Percentiles rank a stretch among this genome's conserved stretches.
Conservation (phyloP, 2,329 filamentous ascomycete genomes). For the Cladophialophora psammophila region DNA sequence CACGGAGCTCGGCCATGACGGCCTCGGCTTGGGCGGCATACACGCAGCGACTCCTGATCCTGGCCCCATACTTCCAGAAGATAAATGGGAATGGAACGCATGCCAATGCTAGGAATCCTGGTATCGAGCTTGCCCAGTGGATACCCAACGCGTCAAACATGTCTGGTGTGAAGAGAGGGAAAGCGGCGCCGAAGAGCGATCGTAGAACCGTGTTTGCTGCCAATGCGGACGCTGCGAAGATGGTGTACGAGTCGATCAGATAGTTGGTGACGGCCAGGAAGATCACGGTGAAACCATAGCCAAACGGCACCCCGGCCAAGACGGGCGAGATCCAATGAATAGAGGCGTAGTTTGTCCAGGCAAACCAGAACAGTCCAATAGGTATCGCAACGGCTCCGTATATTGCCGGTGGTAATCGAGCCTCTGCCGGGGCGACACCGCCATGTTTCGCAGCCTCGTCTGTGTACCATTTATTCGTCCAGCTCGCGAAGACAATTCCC, state of each 20-base stretch:
- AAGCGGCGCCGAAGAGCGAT: slow-evolving; percentile 77
- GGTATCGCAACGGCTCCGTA: slow-evolving; percentile 69
- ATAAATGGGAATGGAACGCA: slow-evolving; percentile 78
- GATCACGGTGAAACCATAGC: slow-evolving; percentile 61
- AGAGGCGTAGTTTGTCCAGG: slow-evolving; percentile 67
- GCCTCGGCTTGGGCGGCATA: slow-evolving; percentile 39
- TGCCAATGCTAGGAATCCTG: slow-evolving; percentile 74
- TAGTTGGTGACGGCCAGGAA: slow-evolving; percentile 50
- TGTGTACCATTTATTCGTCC: slow-evolving; percentile 64
- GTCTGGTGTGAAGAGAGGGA: slow-evolving; percentile 74
- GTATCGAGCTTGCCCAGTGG: slow-evolving; percentile 77
- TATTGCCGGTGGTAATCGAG: slow-evolving; percentile 68
- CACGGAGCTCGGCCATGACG: slow-evolving; percentile 37
- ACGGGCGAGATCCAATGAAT: slow-evolving; percentile 65
- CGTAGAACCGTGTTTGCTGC: slow-evolving; percentile 82
- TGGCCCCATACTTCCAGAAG: slow-evolving; percentile 75
- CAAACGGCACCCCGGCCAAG: slow-evolving; percentile 60
- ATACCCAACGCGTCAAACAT: slow-evolving; percentile 66
- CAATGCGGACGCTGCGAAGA: slow-evolving; percentile 77
- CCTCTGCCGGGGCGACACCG: slow-evolving; percentile 70
- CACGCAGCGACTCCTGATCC: slow-evolving; percentile 29
- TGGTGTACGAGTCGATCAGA: slow-evolving; percentile 68
- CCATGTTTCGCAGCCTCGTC: slow-evolving; percentile 53
- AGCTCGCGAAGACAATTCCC: slow-evolving; percentile 63
- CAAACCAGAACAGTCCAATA: slow-evolving; percentile 71